Percentiles rank a stretch among this genome's conserved stretches.
Conservation (phyloP, 2,329 filamentous ascomycete species). For the Clonostachys sp. region DNA sequence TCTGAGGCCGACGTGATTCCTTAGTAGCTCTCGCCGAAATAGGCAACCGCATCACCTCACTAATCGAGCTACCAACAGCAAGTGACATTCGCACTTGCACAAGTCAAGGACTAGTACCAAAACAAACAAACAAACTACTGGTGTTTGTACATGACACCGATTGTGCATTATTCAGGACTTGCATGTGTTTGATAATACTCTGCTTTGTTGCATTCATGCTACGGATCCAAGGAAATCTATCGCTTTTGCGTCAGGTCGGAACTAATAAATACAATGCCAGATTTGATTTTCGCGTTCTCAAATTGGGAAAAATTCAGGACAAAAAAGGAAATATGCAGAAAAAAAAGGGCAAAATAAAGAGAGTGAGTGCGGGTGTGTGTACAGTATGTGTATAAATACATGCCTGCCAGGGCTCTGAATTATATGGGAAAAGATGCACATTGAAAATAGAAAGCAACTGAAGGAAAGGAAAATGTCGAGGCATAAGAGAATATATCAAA, state of each 20-base stretch:
- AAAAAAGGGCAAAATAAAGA: not conserved
- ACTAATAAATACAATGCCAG: not conserved
- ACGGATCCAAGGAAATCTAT: no score
- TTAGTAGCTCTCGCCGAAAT: conserved; percentile 3
- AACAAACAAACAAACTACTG: no score
- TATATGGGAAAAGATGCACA: not conserved
- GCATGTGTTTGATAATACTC: conserved; percentile 5
- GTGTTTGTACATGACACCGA: no score
- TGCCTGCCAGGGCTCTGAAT: no score
- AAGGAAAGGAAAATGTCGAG: not conserved
- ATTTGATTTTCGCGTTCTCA: not conserved
- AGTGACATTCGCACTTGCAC: no score
- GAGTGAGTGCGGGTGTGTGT: no score
- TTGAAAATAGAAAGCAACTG: not conserved
- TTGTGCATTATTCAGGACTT: no score
- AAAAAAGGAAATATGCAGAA: not conserved
- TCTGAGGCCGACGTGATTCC: conserved; percentile 6
- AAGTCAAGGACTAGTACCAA: no score
- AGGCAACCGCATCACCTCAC: conserved; percentile 2
- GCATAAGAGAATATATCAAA: not conserved
- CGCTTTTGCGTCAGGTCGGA: no score
- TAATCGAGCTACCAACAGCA: no score
- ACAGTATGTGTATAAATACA: no score
- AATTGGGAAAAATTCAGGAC: not conserved
- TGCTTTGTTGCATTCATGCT: conserved; percentile 20